Percentiles rank a stretch among this genome's conserved stretches.
Conservation (phyloP, 2,329 filamentous ascomycete genomes). For the Xylariaceae sp. region DNA sequence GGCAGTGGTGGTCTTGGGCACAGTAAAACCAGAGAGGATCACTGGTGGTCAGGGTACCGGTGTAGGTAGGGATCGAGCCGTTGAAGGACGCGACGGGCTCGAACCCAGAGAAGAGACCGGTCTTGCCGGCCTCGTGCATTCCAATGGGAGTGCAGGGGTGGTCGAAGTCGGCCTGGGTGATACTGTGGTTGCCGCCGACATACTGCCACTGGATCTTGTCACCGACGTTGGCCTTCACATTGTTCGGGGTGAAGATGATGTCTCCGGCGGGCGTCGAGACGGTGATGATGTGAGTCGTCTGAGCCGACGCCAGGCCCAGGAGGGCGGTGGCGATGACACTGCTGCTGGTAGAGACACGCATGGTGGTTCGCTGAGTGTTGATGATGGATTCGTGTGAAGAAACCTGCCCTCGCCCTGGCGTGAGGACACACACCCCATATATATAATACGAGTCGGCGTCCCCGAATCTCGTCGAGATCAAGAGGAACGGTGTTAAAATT, state of each 20-base stretch:
- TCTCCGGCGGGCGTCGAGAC: slow-evolving; percentile 54
- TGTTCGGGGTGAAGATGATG: slow-evolving; percentile 59
- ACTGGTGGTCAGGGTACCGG: slow-evolving; percentile 61
- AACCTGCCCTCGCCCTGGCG: neutral
- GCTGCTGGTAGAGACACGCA: slow-evolving; percentile 48
- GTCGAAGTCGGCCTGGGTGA: slow-evolving; percentile 72
- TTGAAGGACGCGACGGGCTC: slow-evolving; percentile 54
- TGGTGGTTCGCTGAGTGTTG: slow-evolving; percentile 34
- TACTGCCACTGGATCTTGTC: slow-evolving; percentile 65
- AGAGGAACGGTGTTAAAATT: slow-evolving; percentile 20
- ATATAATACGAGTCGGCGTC: slow-evolving; percentile 18
- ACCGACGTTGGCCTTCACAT: slow-evolving; percentile 57
- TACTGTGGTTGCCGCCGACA: slow-evolving; percentile 66
- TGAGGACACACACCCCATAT: slow-evolving; percentile 11
- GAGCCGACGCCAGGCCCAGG: slow-evolving; percentile 38
- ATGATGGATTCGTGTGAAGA: slow-evolving; percentile 12
- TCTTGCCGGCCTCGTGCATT: slow-evolving; percentile 42
- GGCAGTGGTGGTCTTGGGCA: slow-evolving; percentile 68
- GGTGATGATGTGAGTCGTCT: slow-evolving; percentile 56
- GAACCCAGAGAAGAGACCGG: slow-evolving; percentile 62
- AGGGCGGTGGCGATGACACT: slow-evolving; percentile 42
- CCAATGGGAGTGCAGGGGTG: slow-evolving; percentile 61
- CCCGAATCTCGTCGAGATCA: slow-evolving; percentile 23
- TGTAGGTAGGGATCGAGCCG: slow-evolving; percentile 61
- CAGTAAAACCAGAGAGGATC: slow-evolving; percentile 78